phyloP scores from a whole-genome alignment of 139 green algal genomes.

The Chlorokybus atmophyticus region DNA sequence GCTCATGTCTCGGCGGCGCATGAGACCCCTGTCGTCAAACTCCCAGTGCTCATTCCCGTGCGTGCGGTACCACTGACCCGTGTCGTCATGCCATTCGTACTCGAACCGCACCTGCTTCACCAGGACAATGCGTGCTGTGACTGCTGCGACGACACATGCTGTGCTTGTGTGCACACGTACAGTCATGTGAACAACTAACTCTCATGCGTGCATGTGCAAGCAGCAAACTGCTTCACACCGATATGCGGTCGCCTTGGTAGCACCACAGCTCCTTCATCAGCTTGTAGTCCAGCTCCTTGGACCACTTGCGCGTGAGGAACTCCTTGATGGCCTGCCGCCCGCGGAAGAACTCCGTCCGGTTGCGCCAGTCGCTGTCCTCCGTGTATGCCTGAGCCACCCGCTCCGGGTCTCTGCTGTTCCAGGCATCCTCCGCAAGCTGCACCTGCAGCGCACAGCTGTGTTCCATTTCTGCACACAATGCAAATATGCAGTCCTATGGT shows the following conservation, averaged over 20 bases:
- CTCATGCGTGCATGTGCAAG: too few relatives aligned
- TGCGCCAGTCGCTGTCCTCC: slow-evolving; percentile 45
- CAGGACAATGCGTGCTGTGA: too few relatives aligned
- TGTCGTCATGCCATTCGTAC: too few relatives aligned
- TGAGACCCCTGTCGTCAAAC: slow-evolving; percentile 18
- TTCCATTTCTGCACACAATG: too few relatives aligned
- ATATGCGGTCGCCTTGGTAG: too few relatives aligned
- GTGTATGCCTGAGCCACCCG: slow-evolving; percentile 38
- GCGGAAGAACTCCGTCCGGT: slow-evolving; percentile 40
- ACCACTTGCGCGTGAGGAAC: slow-evolving; percentile 45
- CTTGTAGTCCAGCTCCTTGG: slow-evolving; percentile 43
- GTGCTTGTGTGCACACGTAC: too few relatives aligned
- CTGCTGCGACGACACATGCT: too few relatives aligned
- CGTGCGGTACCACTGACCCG: background rate
- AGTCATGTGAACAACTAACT: too few relatives aligned
- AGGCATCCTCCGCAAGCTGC: slow-evolving; percentile 32
- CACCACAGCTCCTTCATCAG: slow-evolving; percentile 47
- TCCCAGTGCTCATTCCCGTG: slow-evolving; percentile 11
- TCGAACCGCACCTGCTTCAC: slow-evolving; percentile 49
- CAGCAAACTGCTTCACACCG: too few relatives aligned
- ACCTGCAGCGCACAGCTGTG: too few relatives aligned
- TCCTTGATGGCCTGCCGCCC: slow-evolving; percentile 36
- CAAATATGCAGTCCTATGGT: too few relatives aligned
- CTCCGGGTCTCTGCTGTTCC: slow-evolving; percentile 37
- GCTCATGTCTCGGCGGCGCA: slow-evolving; percentile 16